Evolutionary conservation across 148 eudicot species (phyloP).

Genomic region (Euryodendron excelsum): DNA sequence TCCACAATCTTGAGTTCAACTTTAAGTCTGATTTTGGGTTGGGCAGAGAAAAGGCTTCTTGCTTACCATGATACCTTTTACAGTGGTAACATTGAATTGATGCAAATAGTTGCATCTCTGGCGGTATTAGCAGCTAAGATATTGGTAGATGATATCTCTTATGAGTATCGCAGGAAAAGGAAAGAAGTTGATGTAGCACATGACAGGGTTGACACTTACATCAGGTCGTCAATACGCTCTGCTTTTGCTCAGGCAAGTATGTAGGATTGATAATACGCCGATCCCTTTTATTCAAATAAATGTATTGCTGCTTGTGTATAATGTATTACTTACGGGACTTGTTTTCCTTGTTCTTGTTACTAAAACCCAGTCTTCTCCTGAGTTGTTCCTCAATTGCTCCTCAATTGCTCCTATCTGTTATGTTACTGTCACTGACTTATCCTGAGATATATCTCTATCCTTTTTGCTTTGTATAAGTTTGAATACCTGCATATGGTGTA

Average conservation of each 20-base stretch:
- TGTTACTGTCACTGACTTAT: background rate
- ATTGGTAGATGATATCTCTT: conserved; percentile 57
- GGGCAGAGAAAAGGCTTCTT: conserved; percentile 77
- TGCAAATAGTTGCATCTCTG: conserved; percentile 69
- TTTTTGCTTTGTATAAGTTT: background rate
- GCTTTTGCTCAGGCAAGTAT: conserved; percentile 70
- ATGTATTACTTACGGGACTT: background rate
- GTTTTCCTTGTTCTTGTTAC: background rate
- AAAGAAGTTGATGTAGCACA: conserved; percentile 58
- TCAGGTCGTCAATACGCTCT: conserved; percentile 73
- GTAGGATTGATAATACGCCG: background rate
- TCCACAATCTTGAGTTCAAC: conserved; percentile 55
- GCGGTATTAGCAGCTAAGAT: conserved; percentile 60
- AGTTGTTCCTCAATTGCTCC: background rate
- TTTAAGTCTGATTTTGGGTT: conserved; percentile 52
- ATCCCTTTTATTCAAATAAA: background rate
- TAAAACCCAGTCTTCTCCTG: conserved; percentile 1
- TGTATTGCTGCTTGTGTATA: background rate
- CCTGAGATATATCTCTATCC: background rate
- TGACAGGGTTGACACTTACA: conserved; percentile 68
- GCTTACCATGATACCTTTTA: conserved; percentile 74
- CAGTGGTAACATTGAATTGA: conserved; percentile 49
- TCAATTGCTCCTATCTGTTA: background rate
- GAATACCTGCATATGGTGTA: background rate
- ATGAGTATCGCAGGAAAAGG: conserved; percentile 53